Evolutionary conservation across 805 yeast species (phyloP).

Genomic region (Nakazawaea wickerhamii): DNA sequence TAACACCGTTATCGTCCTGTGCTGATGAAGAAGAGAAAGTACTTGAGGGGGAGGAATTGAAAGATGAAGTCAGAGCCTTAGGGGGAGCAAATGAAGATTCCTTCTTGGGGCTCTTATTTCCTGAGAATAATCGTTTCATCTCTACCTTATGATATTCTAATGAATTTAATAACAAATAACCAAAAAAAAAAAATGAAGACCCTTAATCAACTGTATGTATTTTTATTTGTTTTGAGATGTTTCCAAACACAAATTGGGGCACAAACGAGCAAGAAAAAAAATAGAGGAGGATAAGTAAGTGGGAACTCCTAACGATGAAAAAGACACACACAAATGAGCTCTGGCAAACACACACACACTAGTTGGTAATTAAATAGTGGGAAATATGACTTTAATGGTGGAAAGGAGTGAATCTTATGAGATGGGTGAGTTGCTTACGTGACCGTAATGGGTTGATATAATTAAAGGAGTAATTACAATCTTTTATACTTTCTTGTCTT

Average conservation of each 20-base stretch:
- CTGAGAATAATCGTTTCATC: conserved; percentile 1
- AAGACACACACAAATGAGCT: background rate
- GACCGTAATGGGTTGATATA: no score
- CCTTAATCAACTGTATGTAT: no score
- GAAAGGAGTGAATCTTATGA: background rate
- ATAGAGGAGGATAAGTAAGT: background rate
- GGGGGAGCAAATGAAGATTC: background rate
- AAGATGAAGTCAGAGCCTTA: background rate
- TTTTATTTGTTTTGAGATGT: no score
- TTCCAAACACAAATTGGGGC: background rate
- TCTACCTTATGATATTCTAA: no score
- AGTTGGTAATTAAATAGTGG: background rate
- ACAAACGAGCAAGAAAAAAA: background rate
- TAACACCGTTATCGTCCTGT: background rate
- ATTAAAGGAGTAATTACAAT: no score
- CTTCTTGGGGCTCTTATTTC: background rate
- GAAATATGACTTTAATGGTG: no score
- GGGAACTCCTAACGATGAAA: background rate
- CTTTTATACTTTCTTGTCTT: no score
- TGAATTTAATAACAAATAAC: no score
- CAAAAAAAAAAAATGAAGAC: background rate
- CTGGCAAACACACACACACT: background rate
- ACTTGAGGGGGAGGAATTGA: background rate
- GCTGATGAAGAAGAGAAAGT: background rate
- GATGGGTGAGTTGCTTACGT: background rate